A percentile compares a stretch with the other conserved stretches of the same genome.
These are phyloP conservation scores for Ustilago xerochloae DNA, from an alignment of 1,284 basidiomycete species.

Conservation along the genomic window DNA sequence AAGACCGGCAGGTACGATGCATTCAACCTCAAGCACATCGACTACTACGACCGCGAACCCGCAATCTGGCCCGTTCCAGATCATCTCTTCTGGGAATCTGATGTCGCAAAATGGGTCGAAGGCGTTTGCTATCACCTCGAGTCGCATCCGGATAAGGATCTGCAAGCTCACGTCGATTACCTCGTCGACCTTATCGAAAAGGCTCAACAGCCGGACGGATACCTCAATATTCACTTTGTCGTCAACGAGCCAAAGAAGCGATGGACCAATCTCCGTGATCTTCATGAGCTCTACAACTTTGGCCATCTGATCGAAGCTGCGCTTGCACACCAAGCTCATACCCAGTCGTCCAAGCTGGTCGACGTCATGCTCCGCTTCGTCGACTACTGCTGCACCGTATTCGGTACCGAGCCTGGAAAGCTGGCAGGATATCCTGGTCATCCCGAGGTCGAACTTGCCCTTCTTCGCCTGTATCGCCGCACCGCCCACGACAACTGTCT, in stretches of 20 bases:
- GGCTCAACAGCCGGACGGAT: constrained; percentile 33
- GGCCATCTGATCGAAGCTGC: constrained; percentile 37
- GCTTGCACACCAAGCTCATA: constrained; percentile 20
- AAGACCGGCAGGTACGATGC: constrained; percentile 32
- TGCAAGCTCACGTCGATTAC: constrained; percentile 17
- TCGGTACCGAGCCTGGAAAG: constrained; percentile 17
- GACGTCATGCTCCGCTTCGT: constrained; percentile 42
- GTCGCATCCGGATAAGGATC: constrained; percentile 3
- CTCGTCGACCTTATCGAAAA: constrained; percentile 23
- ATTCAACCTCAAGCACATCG: constrained; percentile 30
- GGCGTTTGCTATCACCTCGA: constrained; percentile 27
- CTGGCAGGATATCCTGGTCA: constrained; percentile 32
- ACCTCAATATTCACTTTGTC: constrained; percentile 41
- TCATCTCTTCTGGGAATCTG: constrained; percentile 38
- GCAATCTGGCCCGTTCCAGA: constrained; percentile 34
- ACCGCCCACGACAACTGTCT: constrained; percentile 10
- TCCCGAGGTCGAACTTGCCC: constrained; percentile 31
- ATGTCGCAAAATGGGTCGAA: constrained; percentile 32
- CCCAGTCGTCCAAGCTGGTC: constrained; percentile 13
- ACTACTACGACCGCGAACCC: constrained; percentile 11
- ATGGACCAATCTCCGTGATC: constrained; percentile 28
- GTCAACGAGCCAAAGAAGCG: constrained; percentile 30
- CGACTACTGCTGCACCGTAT: constrained; percentile 26
- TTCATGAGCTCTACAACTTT: constrained; percentile 41
- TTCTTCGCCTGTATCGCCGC: constrained; percentile 21